These are phyloP conservation scores for Lodderomyces metapsilosis DNA, from an alignment of 1,139 yeast species.

Conservation along the genomic window DNA sequence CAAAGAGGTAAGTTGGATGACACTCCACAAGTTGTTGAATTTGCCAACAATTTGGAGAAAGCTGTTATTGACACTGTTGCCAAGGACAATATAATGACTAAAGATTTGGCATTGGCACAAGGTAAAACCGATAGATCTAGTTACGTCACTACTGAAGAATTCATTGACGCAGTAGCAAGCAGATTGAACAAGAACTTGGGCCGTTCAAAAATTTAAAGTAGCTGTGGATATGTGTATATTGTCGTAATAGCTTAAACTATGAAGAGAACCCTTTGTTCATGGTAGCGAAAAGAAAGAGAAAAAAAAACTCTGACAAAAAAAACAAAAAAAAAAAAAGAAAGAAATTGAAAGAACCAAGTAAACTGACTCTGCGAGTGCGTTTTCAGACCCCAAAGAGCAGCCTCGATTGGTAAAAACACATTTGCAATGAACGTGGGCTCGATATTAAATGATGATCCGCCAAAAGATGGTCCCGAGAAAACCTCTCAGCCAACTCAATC, in stretches of 20 bases:
- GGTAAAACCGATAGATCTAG: slow-evolving; percentile 79
- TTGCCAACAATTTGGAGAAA: slow-evolving; percentile 74
- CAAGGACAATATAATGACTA: slow-evolving; percentile 87
- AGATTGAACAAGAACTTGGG: slow-evolving; percentile 35
- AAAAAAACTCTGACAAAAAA: too few relatives aligned
- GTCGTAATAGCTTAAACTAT: too few relatives aligned
- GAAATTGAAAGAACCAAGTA: too few relatives aligned
- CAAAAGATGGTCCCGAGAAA: slow-evolving; percentile 15
- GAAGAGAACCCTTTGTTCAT: background rate
- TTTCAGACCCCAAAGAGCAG: too few relatives aligned
- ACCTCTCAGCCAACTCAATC: slow-evolving; percentile 3
- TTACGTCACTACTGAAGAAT: slow-evolving; percentile 89
- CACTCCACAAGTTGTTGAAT: slow-evolving; percentile 79
- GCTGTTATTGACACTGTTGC: slow-evolving; percentile 87
- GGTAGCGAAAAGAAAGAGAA: too few relatives aligned
- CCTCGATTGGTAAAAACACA: background rate
- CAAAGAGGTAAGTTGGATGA: slow-evolving; percentile 88
- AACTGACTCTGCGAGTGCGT: too few relatives aligned
- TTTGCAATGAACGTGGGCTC: slow-evolving; percentile 49
- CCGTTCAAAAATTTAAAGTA: background rate
- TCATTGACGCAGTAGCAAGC: slow-evolving; percentile 70
- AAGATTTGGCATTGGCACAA: slow-evolving; percentile 86
- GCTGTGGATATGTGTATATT: background rate
- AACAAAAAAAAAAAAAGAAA: too few relatives aligned
- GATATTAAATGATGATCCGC: slow-evolving; percentile 43